Evolutionary conservation across 768 basidiomycete species (phyloP), one percentile per base, ranked within the genome.

Genomic region (Nidularia pulvinata): DNA sequence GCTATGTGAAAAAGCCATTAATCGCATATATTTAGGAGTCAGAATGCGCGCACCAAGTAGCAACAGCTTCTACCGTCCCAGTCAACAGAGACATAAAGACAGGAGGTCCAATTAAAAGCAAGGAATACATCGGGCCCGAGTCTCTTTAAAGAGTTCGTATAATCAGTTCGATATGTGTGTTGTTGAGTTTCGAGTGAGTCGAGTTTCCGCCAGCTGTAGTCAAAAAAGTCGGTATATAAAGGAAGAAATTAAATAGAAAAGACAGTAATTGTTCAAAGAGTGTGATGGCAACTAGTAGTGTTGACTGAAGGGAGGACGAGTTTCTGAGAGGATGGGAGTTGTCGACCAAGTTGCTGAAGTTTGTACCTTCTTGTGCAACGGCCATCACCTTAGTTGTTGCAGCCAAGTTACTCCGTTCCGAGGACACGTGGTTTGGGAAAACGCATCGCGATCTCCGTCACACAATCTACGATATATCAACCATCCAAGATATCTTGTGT

Each of bases 1-100:
- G 62, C 80, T 81, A 49, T 49, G 25, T 11, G 46, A 55, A 37
- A 9, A 39, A 36, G 7, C 19, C 19, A 19, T 19, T 19, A 19
- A 19, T 19, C 19, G 19, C 19, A 19, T 19, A 19, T 19, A 19
- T 19, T 19, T 19, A 19, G 19, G 19, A 19, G 19, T 19, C 19
- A 19, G 19, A 19, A 19, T 19, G 19, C 19, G 19, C 19, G 19
- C 19, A 19, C 19, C 19, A 19, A 19, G 19, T 19, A 19, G 19
- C 19, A 19, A 19, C 19, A 33, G 62, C 66, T 13, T 59, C 56
- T 9, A 54, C 61, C 7, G 60, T 36, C 9, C 62, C 59, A 14
- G 62, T 55, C 42, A 67, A 57, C 22, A 54, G 50, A 25, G 66
- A 59, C 7, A 67, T 54, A 16, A 67, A 50, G 10, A 61, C 35